phyloP scores from a whole-genome alignment of 345 rosid species.

The Melastoma malabathricum region DNA sequence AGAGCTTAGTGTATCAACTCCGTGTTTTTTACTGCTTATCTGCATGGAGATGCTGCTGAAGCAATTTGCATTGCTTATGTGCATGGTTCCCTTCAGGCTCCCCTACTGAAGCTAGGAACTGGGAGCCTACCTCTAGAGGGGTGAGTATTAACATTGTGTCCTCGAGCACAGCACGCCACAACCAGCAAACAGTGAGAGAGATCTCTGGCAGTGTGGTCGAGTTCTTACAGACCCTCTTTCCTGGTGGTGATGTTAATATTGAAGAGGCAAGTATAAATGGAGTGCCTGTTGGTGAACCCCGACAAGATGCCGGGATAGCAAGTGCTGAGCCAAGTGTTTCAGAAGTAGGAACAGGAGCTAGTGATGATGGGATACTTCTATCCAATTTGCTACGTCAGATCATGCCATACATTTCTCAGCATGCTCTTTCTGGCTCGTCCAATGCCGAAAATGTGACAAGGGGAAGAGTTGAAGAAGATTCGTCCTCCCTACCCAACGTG shows the following conservation, averaged over 20 bases:
- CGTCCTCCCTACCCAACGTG: conserved; percentile 15
- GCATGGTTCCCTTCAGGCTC: conserved; percentile 4
- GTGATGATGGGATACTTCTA: conserved; percentile 45
- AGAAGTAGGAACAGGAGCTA: conserved; percentile 24
- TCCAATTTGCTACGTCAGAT: conserved; percentile 55
- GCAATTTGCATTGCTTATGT: no score
- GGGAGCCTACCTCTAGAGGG: conserved; percentile 23
- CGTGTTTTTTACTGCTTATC: no score
- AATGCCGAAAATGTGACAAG: conserved; percentile 14
- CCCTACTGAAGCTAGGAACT: conserved; percentile 21
- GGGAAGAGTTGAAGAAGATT: conserved; percentile 8
- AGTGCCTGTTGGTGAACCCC: conserved; percentile 15
- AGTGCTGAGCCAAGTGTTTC: conserved; percentile 7
- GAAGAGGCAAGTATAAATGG: conserved; percentile 26
- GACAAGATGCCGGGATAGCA: conserved; percentile 18
- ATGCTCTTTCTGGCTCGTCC: conserved; percentile 13
- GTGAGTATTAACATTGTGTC: conserved; percentile 24
- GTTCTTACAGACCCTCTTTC: conserved; percentile 36
- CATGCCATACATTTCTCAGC: conserved; percentile 44
- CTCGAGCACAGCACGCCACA: conserved; percentile 24
- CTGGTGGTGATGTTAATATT: conserved; percentile 41
- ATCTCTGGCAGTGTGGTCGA: conserved; percentile 31
- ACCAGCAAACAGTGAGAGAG: conserved; percentile 35
- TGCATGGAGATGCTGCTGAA: not conserved
- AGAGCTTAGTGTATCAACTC: no score